Evolutionary conservation across 2,329 filamentous ascomycete species (phyloP).

Genomic region (Pseudocercospora musae): DNA sequence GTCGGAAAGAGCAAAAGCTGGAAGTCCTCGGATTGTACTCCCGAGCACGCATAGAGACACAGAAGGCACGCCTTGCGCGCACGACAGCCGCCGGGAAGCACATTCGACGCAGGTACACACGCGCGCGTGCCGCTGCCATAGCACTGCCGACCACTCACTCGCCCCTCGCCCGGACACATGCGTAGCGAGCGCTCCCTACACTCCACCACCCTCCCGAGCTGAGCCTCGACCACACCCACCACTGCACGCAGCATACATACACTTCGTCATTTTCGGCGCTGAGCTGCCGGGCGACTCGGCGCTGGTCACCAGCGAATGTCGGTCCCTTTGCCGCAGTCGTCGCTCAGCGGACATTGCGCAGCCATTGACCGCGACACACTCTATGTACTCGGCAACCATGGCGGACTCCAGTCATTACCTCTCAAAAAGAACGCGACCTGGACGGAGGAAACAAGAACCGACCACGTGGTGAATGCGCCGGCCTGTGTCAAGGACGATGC

Average conservation of each 20-base stretch:
- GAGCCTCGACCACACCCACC: background rate
- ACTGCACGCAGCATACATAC: slow-evolving; percentile 4
- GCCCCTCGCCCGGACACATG: slow-evolving; percentile 15
- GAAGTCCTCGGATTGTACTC: background rate
- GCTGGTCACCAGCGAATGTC: slow-evolving; percentile 54
- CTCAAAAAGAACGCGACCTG: slow-evolving; percentile 69
- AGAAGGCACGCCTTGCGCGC: background rate
- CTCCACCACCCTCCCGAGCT: slow-evolving; percentile 1
- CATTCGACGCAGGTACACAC: background rate
- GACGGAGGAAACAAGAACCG: slow-evolving; percentile 59
- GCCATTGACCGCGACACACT: slow-evolving; percentile 76
- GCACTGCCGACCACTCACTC: background rate
- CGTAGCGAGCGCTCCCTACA: slow-evolving; percentile 7
- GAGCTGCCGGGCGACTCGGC: slow-evolving; percentile 20
- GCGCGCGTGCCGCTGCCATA: background rate
- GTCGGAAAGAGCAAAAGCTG: background rate
- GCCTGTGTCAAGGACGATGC: slow-evolving; percentile 71
- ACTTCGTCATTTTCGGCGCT: slow-evolving; percentile 14
- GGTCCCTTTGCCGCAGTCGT: slow-evolving; percentile 65
- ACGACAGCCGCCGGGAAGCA: background rate
- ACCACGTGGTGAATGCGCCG: slow-evolving; percentile 68
- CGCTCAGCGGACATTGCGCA: slow-evolving; percentile 76
- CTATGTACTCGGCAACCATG: slow-evolving; percentile 73
- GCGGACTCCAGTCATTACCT: slow-evolving; percentile 67
- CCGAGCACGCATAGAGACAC: background rate